These are phyloP conservation scores for Parachaetomium inaequale DNA, from an alignment of 495 filamentous ascomycete genomes.

Conservation along the genomic window DNA sequence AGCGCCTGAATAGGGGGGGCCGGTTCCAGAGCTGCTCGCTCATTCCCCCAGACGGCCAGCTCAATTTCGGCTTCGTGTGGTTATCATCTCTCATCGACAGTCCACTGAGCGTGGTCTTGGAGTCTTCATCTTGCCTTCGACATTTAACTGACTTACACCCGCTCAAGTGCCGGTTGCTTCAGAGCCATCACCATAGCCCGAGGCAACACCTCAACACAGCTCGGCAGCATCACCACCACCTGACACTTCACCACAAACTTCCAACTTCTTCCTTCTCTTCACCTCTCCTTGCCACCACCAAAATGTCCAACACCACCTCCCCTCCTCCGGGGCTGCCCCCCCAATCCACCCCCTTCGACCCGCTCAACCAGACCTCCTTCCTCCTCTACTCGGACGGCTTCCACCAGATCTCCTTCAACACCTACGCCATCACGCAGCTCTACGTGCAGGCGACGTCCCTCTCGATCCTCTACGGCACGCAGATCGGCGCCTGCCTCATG, in stretches of 20 bases:
- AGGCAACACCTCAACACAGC: background rate
- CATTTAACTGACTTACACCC: background rate
- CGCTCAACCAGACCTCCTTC: conserved; percentile 56
- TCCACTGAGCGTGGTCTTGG: background rate
- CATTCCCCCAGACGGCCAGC: background rate
- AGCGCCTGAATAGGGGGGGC: conserved; percentile 2
- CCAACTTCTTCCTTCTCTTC: background rate
- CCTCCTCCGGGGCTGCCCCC: background rate
- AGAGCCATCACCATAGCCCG: background rate
- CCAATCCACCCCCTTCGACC: conserved; percentile 44
- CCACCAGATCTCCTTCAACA: conserved; percentile 45
- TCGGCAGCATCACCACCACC: background rate
- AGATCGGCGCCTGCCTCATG: conserved; percentile 69
- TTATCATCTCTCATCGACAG: background rate
- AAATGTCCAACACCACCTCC: conserved; percentile 11
- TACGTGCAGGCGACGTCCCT: conserved; percentile 41
- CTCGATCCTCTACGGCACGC: conserved; percentile 65
- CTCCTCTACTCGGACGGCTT: conserved; percentile 50
- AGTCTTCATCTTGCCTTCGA: background rate
- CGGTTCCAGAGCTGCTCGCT: background rate
- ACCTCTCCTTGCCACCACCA: background rate
- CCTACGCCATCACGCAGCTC: conserved; percentile 51
- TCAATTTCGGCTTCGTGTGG: background rate
- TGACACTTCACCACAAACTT: background rate
- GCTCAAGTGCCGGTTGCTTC: background rate